Evolutionary conservation across 164 flowering plant genomes (phyloP).

Genomic region (Aristolochia fimbriata): DNA sequence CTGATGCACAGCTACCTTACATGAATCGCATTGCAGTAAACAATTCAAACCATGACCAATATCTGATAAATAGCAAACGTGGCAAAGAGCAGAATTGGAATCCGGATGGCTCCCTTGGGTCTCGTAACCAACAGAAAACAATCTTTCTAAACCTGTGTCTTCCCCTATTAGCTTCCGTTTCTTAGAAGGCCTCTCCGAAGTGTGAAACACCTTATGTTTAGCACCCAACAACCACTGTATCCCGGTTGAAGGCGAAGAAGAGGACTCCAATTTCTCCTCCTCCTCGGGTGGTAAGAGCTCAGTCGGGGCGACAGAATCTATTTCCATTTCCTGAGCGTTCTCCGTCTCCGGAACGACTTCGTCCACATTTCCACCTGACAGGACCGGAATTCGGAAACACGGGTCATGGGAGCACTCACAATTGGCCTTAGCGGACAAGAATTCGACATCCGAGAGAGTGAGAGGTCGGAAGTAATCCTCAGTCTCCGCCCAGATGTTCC

Average conservation of each 20-base stretch:
- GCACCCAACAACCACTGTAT: constrained; percentile 58
- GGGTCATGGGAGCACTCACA: constrained; percentile 16
- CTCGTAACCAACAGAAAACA: constrained; percentile 13
- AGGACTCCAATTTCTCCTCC: background rate
- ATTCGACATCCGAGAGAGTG: constrained; percentile 47
- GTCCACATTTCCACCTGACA: background rate
- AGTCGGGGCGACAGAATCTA: background rate
- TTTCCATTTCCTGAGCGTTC: constrained; percentile 6
- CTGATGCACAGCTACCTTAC: constrained; percentile 64
- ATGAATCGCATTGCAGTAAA: constrained; percentile 53
- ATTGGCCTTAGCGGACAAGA: constrained; percentile 21
- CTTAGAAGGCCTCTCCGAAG: constrained; percentile 77
- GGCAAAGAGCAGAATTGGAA: constrained; percentile 28
- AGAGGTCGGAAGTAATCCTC: constrained; percentile 75
- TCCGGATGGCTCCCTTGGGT: background rate
- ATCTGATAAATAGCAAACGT: constrained; percentile 54
- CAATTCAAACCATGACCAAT: constrained; percentile 24
- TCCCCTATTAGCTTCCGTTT: constrained; percentile 77
- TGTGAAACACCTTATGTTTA: constrained; percentile 46
- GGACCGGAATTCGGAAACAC: constrained; percentile 37
- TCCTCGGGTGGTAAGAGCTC: background rate
- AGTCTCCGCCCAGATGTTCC: constrained; percentile 54
- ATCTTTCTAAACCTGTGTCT: constrained; percentile 59
- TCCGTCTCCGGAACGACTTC: constrained; percentile 1
- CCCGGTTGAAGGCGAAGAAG: constrained; percentile 12